These are phyloP conservation scores for Fragilariopsis cylindrus DNA, from an alignment of 108 stramenopile species.

Conservation along the genomic window DNA sequence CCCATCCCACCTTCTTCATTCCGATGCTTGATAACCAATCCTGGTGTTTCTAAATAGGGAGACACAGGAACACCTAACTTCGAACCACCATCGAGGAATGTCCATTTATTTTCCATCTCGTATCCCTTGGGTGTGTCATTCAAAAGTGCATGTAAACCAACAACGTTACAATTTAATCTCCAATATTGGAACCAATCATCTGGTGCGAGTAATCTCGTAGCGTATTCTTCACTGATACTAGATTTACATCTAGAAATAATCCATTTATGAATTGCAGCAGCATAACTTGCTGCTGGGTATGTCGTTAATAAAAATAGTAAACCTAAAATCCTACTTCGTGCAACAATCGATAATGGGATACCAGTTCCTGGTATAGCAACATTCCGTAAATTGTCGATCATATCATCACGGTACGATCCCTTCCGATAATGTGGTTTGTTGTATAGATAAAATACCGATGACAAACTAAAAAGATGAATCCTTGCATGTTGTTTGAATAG, in stretches of 20 bases:
- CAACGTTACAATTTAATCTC: slow-evolving; percentile 94
- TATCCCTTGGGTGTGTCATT: slow-evolving; percentile 79
- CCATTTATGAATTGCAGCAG: slow-evolving; percentile 70
- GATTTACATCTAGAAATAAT: slow-evolving; percentile 52
- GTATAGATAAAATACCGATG: slow-evolving; percentile 91
- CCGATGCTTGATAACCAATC: slow-evolving; percentile 94
- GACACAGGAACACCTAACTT: slow-evolving; percentile 87
- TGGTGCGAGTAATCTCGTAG: slow-evolving; percentile 84
- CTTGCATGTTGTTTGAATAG: slow-evolving; percentile 81
- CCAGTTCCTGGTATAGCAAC: slow-evolving; percentile 98
- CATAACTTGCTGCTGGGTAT: slow-evolving; percentile 75
- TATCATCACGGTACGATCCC: slow-evolving; percentile 79
- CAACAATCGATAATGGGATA: slow-evolving; percentile 78
- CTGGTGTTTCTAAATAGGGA: slow-evolving; percentile 82
- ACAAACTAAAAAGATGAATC: slow-evolving; percentile 88
- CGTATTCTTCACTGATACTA: slow-evolving; percentile 63
- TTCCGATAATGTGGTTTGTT: slow-evolving; percentile 94
- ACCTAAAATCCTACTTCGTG: slow-evolving; percentile 37
- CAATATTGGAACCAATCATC: slow-evolving; percentile 98
- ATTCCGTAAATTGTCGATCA: slow-evolving; percentile 93
- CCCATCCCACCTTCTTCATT: slow-evolving; percentile 99
- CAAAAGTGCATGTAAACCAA: slow-evolving; percentile 89
- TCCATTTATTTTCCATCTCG: slow-evolving; percentile 97
- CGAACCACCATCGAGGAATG: slow-evolving; percentile 85
- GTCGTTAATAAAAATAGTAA: slow-evolving; percentile 67